Evolutionary conservation across 495 filamentous ascomycete genomes (phyloP).

Genomic region (Penicillium bialowiezense): DNA sequence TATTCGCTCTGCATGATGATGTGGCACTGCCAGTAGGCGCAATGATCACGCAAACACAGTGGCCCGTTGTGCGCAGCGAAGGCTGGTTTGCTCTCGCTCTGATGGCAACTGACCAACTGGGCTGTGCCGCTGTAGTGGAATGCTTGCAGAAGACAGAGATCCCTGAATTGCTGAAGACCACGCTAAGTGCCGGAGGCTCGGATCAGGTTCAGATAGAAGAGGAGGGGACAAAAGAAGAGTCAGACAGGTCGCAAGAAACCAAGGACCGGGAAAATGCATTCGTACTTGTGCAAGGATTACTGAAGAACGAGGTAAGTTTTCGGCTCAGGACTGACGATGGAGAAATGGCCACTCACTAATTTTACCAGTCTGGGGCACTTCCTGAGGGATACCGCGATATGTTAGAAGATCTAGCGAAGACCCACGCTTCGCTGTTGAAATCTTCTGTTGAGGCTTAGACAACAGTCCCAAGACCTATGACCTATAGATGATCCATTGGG

Average conservation of each 20-base stretch:
- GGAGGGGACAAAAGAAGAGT: constrained; percentile 3
- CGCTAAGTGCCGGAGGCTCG: constrained; percentile 38
- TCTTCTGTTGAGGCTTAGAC: not conserved
- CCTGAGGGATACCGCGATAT: constrained; percentile 21
- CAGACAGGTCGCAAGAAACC: constrained; percentile 26
- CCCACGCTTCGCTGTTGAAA: constrained; percentile 22
- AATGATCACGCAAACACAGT: constrained; percentile 66
- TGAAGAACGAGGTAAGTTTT: constrained; percentile 48
- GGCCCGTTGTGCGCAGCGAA: constrained; percentile 68
- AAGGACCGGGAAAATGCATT: constrained; percentile 64
- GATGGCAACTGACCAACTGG: constrained; percentile 54
- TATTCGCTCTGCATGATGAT: constrained; percentile 51
- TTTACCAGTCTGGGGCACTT: constrained; percentile 28
- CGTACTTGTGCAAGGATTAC: constrained; percentile 58
- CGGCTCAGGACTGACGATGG: not conserved
- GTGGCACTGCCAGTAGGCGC: constrained; percentile 54
- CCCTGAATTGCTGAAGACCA: constrained; percentile 45
- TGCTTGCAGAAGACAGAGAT: constrained; percentile 49
- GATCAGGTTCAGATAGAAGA: constrained; percentile 10
- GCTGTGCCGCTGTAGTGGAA: constrained; percentile 48
- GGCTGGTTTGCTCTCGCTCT: constrained; percentile 73
- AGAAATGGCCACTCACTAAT: constrained; percentile 13
- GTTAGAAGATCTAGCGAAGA: constrained; percentile 29
- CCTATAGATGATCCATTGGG: not conserved
- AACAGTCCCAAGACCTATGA: no score